Evolutionary conservation across 192 early-diverging fungal genomes (phyloP).

Genomic region (Backusella australiensis): DNA sequence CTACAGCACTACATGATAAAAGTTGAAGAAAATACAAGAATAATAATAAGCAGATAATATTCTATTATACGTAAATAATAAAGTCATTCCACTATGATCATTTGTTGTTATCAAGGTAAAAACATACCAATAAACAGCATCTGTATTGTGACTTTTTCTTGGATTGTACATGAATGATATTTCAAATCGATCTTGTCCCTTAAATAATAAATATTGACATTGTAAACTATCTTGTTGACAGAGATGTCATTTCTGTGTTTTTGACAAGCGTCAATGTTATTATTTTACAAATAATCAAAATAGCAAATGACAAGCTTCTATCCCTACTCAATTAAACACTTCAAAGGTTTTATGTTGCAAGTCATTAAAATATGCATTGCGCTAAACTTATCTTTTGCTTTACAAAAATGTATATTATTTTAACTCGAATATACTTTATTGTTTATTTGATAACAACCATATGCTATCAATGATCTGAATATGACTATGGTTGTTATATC

Average conservation of each 20-base stretch:
- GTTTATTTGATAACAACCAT: too few relatives aligned
- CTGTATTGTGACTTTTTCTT: background rate
- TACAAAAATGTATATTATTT: too few relatives aligned
- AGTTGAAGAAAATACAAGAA: background rate
- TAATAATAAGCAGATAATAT: background rate
- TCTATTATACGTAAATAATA: too few relatives aligned
- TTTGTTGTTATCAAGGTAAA: background rate
- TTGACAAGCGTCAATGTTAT: background rate
- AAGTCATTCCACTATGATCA: background rate
- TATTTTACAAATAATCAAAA: background rate
- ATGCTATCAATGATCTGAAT: too few relatives aligned
- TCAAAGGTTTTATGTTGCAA: background rate
- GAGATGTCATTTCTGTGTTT: background rate
- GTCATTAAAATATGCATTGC: too few relatives aligned
- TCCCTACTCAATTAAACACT: background rate
- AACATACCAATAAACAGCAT: background rate
- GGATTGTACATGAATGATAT: background rate
- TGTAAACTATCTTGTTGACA: background rate
- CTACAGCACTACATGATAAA: background rate
- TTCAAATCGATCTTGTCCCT: conserved; percentile 1
- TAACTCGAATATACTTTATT: too few relatives aligned
- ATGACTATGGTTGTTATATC: too few relatives aligned
- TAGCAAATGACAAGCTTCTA: background rate
- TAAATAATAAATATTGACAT: background rate
- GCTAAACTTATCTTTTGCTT: too few relatives aligned